These are phyloP conservation scores for Yamadazyma conglobata DNA, from an alignment of 1,139 yeast genomes.

Conservation along the genomic window DNA sequence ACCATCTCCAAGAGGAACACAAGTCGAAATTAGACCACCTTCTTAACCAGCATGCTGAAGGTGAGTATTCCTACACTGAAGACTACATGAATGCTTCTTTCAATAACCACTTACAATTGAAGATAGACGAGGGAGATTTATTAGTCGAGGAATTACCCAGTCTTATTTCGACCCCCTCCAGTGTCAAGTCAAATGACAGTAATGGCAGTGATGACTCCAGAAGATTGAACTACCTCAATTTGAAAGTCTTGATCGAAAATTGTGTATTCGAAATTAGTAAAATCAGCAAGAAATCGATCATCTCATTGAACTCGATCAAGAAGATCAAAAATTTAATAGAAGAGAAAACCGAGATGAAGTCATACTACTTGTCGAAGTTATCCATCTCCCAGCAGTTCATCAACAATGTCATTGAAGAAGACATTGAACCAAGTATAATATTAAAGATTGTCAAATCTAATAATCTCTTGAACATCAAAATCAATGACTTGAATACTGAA, in stretches of 20 bases:
- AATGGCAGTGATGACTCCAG: slow-evolving; percentile 4
- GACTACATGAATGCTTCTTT: slow-evolving; percentile 31
- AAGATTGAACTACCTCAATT: slow-evolving; percentile 32
- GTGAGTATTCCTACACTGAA: slow-evolving; percentile 15
- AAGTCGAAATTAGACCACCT: slow-evolving; percentile 27
- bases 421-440: slow-evolving; percentile 27
- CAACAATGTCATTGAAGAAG: slow-evolving; percentile 23
- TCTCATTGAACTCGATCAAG: slow-evolving; percentile 29
- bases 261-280: slow-evolving; percentile 41
- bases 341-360: slow-evolving; percentile 30
- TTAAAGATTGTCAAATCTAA: slow-evolving; percentile 34
- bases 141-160: slow-evolving; percentile 21
- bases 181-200: slow-evolving; percentile 15
- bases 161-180: slow-evolving; percentile 19
- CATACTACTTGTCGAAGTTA: slow-evolving; percentile 32
- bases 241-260: slow-evolving; percentile 43
- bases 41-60: slow-evolving; percentile 4
- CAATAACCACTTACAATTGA: slow-evolving; percentile 34
- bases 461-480: slow-evolving; percentile 30
- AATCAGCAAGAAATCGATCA: slow-evolving; percentile 33
- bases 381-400: slow-evolving; percentile 36
- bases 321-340: slow-evolving; percentile 27
- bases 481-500: slow-evolving; percentile 27
- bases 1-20: slow-evolving; percentile 44
- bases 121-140: slow-evolving; percentile 30